Percentiles rank a stretch among this genome's conserved stretches.
Conservation (phyloP, 2,329 filamentous ascomycete genomes). For the Aspergillus transmontanensis region DNA sequence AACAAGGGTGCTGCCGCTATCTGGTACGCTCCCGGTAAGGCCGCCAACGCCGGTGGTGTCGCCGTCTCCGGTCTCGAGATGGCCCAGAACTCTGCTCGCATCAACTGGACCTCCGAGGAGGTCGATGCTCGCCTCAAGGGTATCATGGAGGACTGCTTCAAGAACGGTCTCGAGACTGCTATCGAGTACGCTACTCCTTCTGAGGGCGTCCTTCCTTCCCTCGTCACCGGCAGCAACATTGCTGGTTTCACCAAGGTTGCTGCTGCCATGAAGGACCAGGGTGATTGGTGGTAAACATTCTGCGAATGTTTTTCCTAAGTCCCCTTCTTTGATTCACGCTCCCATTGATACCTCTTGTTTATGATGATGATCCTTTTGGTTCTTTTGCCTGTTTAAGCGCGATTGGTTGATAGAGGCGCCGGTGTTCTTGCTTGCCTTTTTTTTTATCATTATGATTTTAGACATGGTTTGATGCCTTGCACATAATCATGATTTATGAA, state of each 20-base stretch:
- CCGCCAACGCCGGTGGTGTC: conserved; percentile 95
- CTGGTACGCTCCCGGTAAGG: conserved; percentile 98
- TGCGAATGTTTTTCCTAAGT: conserved; percentile 5
- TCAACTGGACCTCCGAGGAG: conserved; percentile 85
- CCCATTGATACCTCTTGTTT: conserved; percentile 10
- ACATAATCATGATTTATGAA: conserved; percentile 12
- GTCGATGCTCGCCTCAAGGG: conserved; percentile 87
- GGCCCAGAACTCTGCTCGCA: conserved; percentile 91
- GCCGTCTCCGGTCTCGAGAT: conserved; percentile 98
- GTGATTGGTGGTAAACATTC: conserved; percentile 75
- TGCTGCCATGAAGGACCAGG: conserved; percentile 91
- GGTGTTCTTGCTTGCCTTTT: conserved; percentile 12
- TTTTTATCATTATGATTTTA: background rate
- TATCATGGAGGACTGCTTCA: conserved; percentile 95
- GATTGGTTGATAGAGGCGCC: conserved; percentile 36
- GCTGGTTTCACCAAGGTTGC: conserved; percentile 97
- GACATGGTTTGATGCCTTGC: conserved; percentile 3
- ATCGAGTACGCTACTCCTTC: conserved; percentile 79
- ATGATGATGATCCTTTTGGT: conserved; percentile 23
- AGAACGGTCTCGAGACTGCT: conserved; percentile 84
- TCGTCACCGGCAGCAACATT: conserved; percentile 95
- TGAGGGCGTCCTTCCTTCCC: conserved; percentile 82
- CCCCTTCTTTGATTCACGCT: background rate
- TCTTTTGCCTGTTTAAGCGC: conserved; percentile 26
- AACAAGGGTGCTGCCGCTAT: conserved; percentile 70